Evolutionary conservation across 331 rosid genomes (phyloP).

Genomic region (Acacia concinna): DNA sequence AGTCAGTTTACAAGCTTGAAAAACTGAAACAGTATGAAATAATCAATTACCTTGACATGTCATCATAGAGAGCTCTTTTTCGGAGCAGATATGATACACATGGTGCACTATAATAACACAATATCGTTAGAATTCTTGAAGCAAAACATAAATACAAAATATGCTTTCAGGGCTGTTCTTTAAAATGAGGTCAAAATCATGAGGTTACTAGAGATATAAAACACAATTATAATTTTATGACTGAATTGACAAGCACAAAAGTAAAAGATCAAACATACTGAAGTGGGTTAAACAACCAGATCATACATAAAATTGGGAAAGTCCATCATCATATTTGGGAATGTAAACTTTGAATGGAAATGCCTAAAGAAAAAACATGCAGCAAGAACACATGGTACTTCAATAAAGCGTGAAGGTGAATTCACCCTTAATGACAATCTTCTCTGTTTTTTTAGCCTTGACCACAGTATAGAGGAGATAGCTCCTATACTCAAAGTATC

Average conservation of each 20-base stretch:
- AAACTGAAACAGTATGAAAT: neutral
- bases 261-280: neutral
- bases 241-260: conserved; percentile 13
- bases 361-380: neutral
- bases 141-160: neutral
- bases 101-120: conserved; percentile 48
- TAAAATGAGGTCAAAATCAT: neutral
- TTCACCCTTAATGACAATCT: neutral
- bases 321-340: neutral
- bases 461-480: neutral
- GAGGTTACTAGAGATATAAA: neutral
- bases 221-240: neutral
- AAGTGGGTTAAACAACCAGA: neutral
- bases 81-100: conserved; percentile 73
- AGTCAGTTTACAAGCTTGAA: neutral
- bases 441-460: neutral
- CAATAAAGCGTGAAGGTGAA: conserved; percentile 5
- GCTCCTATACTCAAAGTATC: conserved; percentile 1
- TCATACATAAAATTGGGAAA: conserved; percentile 8
- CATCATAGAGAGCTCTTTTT: conserved; percentile 63
- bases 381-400: neutral
- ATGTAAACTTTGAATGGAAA: neutral
- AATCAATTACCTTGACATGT: conserved; percentile 61
- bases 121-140: conserved; percentile 10
- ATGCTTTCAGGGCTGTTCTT: neutral